Percentiles rank a stretch among this genome's conserved stretches.
phyloP scores from a whole-genome alignment of 2,329 filamentous ascomycete genomes.

The Metarhizium sp. region DNA sequence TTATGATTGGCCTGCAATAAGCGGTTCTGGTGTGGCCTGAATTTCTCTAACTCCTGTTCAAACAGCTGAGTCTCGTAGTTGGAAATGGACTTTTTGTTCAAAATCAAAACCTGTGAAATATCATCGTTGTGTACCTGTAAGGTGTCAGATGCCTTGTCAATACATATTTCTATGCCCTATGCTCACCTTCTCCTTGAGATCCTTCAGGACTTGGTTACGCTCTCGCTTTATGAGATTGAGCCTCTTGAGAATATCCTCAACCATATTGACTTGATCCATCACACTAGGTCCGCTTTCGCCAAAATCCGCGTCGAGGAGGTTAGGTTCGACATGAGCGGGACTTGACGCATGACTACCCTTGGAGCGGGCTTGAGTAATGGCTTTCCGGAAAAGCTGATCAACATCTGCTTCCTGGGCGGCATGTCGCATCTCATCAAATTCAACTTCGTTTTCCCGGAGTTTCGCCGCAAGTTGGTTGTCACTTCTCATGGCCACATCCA shows the following conservation, averaged over 20 bases:
- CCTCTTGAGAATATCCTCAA: slow-evolving; percentile 87
- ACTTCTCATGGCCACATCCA: slow-evolving; percentile 82
- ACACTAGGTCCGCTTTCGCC: slow-evolving; percentile 73
- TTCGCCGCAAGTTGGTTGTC: slow-evolving; percentile 78
- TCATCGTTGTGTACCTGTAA: slow-evolving; percentile 84
- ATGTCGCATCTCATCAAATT: slow-evolving; percentile 91
- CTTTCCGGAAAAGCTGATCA: slow-evolving; percentile 80
- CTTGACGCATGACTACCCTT: slow-evolving; percentile 53
- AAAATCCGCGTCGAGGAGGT: slow-evolving; percentile 86
- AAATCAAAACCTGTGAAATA: slow-evolving; percentile 91
- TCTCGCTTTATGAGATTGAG: slow-evolving; percentile 88
- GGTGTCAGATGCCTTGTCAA: neutral
- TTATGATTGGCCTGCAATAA: slow-evolving; percentile 92
- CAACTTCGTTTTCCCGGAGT: slow-evolving; percentile 72
- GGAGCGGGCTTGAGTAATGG: slow-evolving; percentile 67
- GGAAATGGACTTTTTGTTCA: slow-evolving; percentile 94
- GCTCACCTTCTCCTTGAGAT: slow-evolving; percentile 90
- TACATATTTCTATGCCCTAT: neutral
- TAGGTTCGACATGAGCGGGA: slow-evolving; percentile 57
- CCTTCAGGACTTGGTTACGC: slow-evolving; percentile 83
- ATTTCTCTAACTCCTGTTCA: slow-evolving; percentile 95
- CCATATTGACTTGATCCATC: slow-evolving; percentile 75
- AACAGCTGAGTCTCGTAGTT: slow-evolving; percentile 91
- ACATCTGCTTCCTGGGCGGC: slow-evolving; percentile 81
- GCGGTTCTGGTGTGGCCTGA: slow-evolving; percentile 83